phyloP scores from a whole-genome alignment of 495 filamentous ascomycete species.

The Tuber microsphaerosporum region DNA sequence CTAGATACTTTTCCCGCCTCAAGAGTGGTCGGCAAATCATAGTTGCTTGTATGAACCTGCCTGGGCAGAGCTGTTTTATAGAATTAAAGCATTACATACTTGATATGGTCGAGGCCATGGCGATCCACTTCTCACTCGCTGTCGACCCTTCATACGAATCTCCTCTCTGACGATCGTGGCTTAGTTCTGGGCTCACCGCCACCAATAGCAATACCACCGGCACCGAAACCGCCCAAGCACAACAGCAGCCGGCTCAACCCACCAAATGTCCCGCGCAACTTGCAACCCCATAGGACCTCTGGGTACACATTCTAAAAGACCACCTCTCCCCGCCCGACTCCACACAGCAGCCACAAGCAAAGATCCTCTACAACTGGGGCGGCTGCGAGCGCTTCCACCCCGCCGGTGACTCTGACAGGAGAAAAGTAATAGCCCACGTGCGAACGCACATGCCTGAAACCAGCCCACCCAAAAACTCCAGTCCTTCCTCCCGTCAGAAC shows the following conservation, averaged over 20 bases:
- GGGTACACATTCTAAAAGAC: too few relatives aligned
- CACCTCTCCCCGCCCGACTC: too few relatives aligned
- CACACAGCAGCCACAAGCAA: too few relatives aligned
- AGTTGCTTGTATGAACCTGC: slow-evolving; percentile 70
- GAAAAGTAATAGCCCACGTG: too few relatives aligned
- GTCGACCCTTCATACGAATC: slow-evolving; percentile 59
- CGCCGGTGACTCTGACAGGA: too few relatives aligned
- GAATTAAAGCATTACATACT: slow-evolving; percentile 88
- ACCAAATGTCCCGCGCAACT: too few relatives aligned
- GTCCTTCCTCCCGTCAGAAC: background rate
- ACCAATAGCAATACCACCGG: slow-evolving; percentile 7
- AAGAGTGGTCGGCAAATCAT: slow-evolving; percentile 70
- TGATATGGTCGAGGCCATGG: slow-evolving; percentile 87
- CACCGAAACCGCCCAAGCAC: background rate
- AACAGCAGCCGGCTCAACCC: slow-evolving; percentile 4
- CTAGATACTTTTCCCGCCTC: slow-evolving; percentile 66
- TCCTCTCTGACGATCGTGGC: slow-evolving; percentile 71
- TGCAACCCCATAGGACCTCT: too few relatives aligned
- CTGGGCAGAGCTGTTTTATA: slow-evolving; percentile 62
- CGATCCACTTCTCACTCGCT: slow-evolving; percentile 66
- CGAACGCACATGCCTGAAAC: slow-evolving; percentile 39
- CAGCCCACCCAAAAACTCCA: slow-evolving; percentile 17
- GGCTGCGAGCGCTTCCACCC: too few relatives aligned
- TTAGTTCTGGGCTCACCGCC: slow-evolving; percentile 57
- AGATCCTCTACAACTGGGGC: too few relatives aligned